phyloP scores from a whole-genome alignment of 352 stramenopile species.

The Pythium dissotocum region DNA sequence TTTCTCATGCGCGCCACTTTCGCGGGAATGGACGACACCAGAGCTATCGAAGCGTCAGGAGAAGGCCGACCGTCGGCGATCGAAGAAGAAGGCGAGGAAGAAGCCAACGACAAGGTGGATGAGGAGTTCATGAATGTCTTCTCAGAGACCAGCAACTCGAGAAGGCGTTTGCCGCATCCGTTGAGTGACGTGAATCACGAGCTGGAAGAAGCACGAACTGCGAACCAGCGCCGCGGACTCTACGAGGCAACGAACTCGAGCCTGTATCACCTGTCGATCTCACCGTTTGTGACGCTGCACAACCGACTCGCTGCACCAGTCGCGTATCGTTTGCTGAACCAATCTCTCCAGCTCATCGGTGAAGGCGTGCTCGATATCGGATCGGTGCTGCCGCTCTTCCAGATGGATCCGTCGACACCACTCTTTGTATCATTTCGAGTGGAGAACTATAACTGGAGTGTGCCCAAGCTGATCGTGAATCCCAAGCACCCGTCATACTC shows the following conservation, averaged over 20 bases:
- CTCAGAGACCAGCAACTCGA: slow-evolving; percentile 38
- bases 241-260: slow-evolving; percentile 87
- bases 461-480: slow-evolving; percentile 77
- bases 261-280: slow-evolving; percentile 81
- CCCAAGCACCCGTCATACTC: slow-evolving; percentile 66
- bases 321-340: slow-evolving; percentile 82
- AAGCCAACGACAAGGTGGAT: slow-evolving; percentile 70
- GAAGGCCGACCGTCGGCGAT: slow-evolving; percentile 27
- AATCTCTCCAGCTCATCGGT: slow-evolving; percentile 79
- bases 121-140: slow-evolving; percentile 84
- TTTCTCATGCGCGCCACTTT: slow-evolving; percentile 86
- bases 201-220: slow-evolving; percentile 72
- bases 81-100: slow-evolving; percentile 48
- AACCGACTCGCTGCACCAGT: slow-evolving; percentile 82
- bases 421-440: slow-evolving; percentile 85
- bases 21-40: slow-evolving; percentile 58
- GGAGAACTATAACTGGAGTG: slow-evolving; percentile 89
- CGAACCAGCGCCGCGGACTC: slow-evolving; percentile 72
- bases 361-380: slow-evolving; percentile 86
- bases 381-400: slow-evolving; percentile 81
- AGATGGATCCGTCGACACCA: slow-evolving; percentile 62
- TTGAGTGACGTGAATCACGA: slow-evolving; percentile 77
- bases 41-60: slow-evolving; percentile 20
- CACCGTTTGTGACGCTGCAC: slow-evolving; percentile 81
- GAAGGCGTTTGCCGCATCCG: slow-evolving; percentile 52